These are phyloP conservation scores for Botrytis galanthina DNA, from an alignment of 2,329 filamentous ascomycete genomes.

Conservation along the genomic window DNA sequence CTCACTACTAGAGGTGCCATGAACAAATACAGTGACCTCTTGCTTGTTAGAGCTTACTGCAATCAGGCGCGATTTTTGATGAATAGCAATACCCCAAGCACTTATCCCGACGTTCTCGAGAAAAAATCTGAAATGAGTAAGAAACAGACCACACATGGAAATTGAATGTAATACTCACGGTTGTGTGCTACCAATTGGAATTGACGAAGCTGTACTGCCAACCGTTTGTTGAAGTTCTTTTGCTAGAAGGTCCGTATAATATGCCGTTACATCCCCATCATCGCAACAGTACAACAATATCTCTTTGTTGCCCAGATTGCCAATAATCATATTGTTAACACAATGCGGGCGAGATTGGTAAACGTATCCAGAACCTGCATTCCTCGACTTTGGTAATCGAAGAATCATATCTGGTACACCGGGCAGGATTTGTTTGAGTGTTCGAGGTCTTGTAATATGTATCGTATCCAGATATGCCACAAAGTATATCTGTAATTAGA, in stretches of 20 bases:
- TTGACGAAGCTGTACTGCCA: neutral
- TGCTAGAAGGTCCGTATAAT: constrained; percentile 50
- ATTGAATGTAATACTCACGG: constrained; percentile 25
- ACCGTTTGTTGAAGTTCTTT: constrained; percentile 1
- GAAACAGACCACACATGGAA: neutral
- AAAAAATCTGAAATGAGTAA: constrained; percentile 54
- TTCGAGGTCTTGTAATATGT: constrained; percentile 54
- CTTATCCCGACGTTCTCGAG: constrained; percentile 72
- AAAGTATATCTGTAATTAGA: constrained; percentile 53
- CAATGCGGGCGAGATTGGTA: constrained; percentile 54
- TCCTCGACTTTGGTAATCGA: constrained; percentile 42
- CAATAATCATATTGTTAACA: constrained; percentile 67
- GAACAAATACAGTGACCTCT: constrained; percentile 51
- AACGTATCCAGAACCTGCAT: constrained; percentile 53
- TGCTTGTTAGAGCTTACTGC: constrained; percentile 78
- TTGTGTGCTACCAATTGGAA: constrained; percentile 19
- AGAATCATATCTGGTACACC: constrained; percentile 51
- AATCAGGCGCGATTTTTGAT: constrained; percentile 70
- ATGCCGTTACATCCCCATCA: constrained; percentile 72
- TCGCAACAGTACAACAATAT: constrained; percentile 67
- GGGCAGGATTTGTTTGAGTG: constrained; percentile 50
- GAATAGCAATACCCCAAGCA: constrained; percentile 71
- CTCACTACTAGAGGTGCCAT: constrained; percentile 11
- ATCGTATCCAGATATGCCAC: constrained; percentile 56
- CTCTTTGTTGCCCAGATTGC: constrained; percentile 67